Base-by-base conservation (phyloP, 2,329 filamentous ascomycete genomes). In the Pezicula radicicola region DNA sequence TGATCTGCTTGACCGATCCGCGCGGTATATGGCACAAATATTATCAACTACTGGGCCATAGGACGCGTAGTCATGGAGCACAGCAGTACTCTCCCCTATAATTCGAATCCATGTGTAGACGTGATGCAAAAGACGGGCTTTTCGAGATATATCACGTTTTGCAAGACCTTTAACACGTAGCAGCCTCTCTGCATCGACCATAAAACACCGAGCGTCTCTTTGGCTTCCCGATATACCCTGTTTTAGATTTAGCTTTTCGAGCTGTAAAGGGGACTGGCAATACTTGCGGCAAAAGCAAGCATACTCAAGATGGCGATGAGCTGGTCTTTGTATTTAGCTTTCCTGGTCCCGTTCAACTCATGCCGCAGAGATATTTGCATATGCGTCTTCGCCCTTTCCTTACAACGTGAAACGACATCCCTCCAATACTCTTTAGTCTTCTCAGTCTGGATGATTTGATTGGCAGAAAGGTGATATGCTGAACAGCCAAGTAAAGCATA, bases 261-360 rank as follows among this genome's bases (percentile, higher is more conserved):
- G 19, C 21, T 28, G 10, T 43, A n/a, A 3, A n/a, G 4, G 13
- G 4, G 15, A 7, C 3, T n/a, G 13, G 13, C 18, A 18, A 21
- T 42, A 51, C 66, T 53, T 60, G 70, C 67, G 2, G 68, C 62
- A 55, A 63, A 66, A 25, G 68, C 61, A 15, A 66, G 60, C 39
- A 70, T 54, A 21, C 61, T 63, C 19, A 66, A 64, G 3, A 67
- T 62, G 6, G 68, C 68, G 65, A 69, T 70, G 16, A 70, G 53
- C 49, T 70, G 69, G 19, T 71, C 68, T 51, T 71, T 71, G 30
- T 70, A 71, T 53, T 70, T 71, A 3, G 68, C 66, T 48, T 66
- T 67, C 27, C 15, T 45, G 15, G 48, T 16, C 15, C 48, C 48
- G 12, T 50, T 44, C n/a, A 46, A 45, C 48, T 50, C 48, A 46